Evolutionary conservation across 2,329 filamentous ascomycete genomes (phyloP).

Genomic region (Aspergillus sp.): DNA sequence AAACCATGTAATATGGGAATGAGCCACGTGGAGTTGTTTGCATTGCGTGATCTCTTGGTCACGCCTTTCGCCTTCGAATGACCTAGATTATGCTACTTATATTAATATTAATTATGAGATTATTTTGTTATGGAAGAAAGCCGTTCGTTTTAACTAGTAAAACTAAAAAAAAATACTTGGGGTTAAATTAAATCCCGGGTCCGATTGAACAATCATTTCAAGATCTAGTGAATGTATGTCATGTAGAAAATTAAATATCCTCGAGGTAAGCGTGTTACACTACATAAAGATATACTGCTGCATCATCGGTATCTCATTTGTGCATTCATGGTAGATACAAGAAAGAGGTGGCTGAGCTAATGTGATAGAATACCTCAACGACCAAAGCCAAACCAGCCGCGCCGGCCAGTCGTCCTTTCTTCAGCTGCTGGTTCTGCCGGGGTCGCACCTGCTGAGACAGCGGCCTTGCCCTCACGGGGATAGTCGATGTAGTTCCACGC

Average conservation of each 20-base stretch:
- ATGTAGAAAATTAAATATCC: no score
- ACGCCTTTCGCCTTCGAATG: slow-evolving; percentile 13
- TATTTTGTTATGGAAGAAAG: not conserved
- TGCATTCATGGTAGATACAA: not conserved
- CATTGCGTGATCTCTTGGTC: not conserved
- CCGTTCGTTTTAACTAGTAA: no score
- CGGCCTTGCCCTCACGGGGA: slow-evolving; percentile 57
- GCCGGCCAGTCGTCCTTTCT: slow-evolving; percentile 58
- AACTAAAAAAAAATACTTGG: not conserved
- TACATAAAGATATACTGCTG: not conserved
- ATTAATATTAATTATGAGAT: slow-evolving; percentile 24
- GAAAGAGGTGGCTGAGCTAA: not conserved
- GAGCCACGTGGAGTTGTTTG: slow-evolving; percentile 16
- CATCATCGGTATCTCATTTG: not conserved
- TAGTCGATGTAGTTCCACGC: slow-evolving; percentile 98
- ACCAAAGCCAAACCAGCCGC: slow-evolving; percentile 75
- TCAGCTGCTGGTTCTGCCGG: slow-evolving; percentile 30
- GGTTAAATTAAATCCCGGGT: not conserved
- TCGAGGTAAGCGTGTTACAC: no score
- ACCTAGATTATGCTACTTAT: slow-evolving; percentile 23
- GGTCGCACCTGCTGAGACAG: slow-evolving; percentile 1
- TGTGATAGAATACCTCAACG: slow-evolving; percentile 27
- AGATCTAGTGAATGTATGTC: not conserved
- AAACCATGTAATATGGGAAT: slow-evolving; percentile 22
- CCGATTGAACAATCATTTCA: not conserved